Percentiles rank a stretch among this genome's conserved stretches.
Evolutionary conservation across 1,139 yeast genomes (phyloP).

Genomic region (Taphrina confusa): DNA sequence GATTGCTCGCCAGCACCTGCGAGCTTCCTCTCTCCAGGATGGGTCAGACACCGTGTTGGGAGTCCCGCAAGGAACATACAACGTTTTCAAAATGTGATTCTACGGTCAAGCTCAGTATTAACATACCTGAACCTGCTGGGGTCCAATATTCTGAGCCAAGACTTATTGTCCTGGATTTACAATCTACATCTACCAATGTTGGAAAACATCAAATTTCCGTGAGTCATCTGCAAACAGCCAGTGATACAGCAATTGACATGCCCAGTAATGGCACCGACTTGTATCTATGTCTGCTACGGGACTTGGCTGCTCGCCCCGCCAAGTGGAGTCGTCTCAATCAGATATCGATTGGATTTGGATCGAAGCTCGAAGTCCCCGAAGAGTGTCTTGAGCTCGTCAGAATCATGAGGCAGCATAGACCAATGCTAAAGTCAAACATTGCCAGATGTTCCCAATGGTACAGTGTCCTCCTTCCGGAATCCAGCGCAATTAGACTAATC

Average conservation of each 20-base stretch:
- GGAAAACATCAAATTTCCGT: slow-evolving; percentile 30
- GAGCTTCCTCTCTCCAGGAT: slow-evolving; percentile 21
- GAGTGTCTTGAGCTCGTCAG: slow-evolving; percentile 26
- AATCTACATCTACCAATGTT: slow-evolving; percentile 12
- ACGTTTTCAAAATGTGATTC: slow-evolving; percentile 9
- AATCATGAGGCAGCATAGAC: slow-evolving; percentile 1
- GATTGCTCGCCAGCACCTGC: slow-evolving; percentile 32
- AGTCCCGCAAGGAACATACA: slow-evolving; percentile 6
- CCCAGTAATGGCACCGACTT: slow-evolving; percentile 11
- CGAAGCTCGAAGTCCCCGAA: slow-evolving; percentile 31
- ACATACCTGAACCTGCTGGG: slow-evolving; percentile 29
- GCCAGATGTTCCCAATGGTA: slow-evolving; percentile 22
- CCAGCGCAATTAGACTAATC: too few relatives aligned
- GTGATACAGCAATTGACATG: not conserved
- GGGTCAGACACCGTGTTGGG: slow-evolving; percentile 20
- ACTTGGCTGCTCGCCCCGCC: slow-evolving; percentile 11
- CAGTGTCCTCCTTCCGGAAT: not conserved
- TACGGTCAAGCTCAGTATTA: slow-evolving; percentile 16
- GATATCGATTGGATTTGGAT: slow-evolving; percentile 31
- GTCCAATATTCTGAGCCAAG: slow-evolving; percentile 27
- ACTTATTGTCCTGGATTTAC: slow-evolving; percentile 26
- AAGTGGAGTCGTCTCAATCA: slow-evolving; percentile 17
- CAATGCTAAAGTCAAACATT: slow-evolving; percentile 23
- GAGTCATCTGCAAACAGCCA: slow-evolving; percentile 3
- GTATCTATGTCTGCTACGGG: slow-evolving; percentile 17